These are phyloP conservation scores for Acidiella bohemica DNA, from an alignment of 495 filamentous ascomycete genomes.

Conservation along the genomic window DNA sequence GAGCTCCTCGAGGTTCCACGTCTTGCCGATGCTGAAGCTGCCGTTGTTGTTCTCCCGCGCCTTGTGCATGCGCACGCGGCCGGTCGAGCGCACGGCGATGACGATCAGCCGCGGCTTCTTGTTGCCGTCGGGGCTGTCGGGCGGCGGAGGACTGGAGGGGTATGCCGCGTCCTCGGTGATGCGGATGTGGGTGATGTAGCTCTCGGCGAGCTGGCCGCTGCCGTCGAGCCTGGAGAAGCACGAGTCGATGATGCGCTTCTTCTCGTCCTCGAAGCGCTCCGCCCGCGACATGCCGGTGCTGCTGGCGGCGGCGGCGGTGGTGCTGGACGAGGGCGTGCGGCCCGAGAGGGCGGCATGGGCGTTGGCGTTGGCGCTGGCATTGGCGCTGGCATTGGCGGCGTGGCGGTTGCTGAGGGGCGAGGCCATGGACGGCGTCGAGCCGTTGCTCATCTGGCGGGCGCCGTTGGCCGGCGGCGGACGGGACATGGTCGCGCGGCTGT, in stretches of 20 bases:
- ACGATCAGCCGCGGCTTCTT: conserved; percentile 88
- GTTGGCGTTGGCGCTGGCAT: no score
- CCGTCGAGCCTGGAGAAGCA: conserved; percentile 81
- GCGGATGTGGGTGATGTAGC: conserved; percentile 92
- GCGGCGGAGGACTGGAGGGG: conserved; percentile 76
- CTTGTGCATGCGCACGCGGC: conserved; percentile 89
- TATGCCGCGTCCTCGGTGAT: conserved; percentile 72
- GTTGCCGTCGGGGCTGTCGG: conserved; percentile 49
- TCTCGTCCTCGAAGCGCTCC: conserved; percentile 90
- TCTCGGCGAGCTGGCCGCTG: conserved; percentile 70
- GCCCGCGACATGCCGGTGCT: conserved; percentile 39
- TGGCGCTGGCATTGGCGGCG: no score
- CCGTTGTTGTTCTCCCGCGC: conserved; percentile 88
- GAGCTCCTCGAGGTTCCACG: conserved; percentile 87
- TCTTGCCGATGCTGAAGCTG: conserved; percentile 93
- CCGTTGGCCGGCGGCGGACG: no score
- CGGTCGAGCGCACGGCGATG: conserved; percentile 80
- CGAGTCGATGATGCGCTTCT: conserved; percentile 77
- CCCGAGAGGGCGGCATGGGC: no score
- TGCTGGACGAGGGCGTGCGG: not conserved
- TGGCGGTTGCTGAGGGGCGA: no score
- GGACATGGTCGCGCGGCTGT: no score
- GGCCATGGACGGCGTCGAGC: no score
- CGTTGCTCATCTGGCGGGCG: no score
- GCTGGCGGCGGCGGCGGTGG: not conserved